phyloP scores from a whole-genome alignment of 805 yeast species.

The Schizosaccharomyces octosporus region DNA sequence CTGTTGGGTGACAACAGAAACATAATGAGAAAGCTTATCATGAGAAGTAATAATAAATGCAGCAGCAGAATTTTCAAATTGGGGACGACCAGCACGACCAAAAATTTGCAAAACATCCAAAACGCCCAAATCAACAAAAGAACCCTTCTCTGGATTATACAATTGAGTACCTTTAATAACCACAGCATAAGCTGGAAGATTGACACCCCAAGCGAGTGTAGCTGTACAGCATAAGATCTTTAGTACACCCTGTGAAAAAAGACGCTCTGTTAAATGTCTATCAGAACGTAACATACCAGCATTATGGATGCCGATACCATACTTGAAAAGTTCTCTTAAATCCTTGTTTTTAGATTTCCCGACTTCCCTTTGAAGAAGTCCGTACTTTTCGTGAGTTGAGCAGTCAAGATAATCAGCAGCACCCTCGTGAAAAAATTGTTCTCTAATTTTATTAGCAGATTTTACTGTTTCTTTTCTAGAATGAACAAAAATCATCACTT shows the following conservation, averaged over 20 bases:
- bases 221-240: constrained; percentile 88
- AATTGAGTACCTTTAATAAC: constrained; percentile 91
- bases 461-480: constrained; percentile 80
- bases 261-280: constrained; percentile 65
- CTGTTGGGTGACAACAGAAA: constrained; percentile 74
- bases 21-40: constrained; percentile 65
- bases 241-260: constrained; percentile 67
- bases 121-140: constrained; percentile 76
- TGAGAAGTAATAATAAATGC: constrained; percentile 70
- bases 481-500: constrained; percentile 92
- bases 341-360: constrained; percentile 47
- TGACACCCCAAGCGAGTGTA: constrained; percentile 98
- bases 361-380: constrained; percentile 33
- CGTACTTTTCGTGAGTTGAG: constrained; percentile 12
- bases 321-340: constrained; percentile 47
- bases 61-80: constrained; percentile 73
- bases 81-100: constrained; percentile 99
- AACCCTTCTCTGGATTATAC: constrained; percentile 85
- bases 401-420: constrained; percentile 27
- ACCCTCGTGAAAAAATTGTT: constrained; percentile 36
- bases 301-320: constrained; percentile 85
- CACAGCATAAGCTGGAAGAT: constrained; percentile 92
- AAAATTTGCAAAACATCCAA: constrained; percentile 93
- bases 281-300: constrained; percentile 91
- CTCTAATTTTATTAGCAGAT: constrained; percentile 49